Evolutionary conservation across 1,284 basidiomycete species (phyloP).

Genomic region (Boletus smithii): DNA sequence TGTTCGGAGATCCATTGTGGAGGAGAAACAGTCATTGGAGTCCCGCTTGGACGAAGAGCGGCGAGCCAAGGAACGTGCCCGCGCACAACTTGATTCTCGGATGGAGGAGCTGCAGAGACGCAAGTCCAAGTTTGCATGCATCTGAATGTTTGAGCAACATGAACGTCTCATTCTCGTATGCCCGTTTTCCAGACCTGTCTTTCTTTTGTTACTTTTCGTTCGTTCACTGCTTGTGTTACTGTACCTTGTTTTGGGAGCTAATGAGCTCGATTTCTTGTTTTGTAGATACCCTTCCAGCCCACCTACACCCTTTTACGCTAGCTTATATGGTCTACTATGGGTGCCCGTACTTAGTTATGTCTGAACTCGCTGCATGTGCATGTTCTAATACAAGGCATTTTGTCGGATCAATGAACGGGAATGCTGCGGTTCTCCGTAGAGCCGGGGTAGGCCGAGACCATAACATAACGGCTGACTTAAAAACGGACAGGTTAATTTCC

Average conservation of each 20-base stretch:
- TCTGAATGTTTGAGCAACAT: constrained; percentile 38
- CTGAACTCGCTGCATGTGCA: constrained; percentile 17
- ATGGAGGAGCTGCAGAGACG: constrained; percentile 80
- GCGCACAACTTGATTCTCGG: constrained; percentile 77
- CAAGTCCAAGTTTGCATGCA: constrained; percentile 82
- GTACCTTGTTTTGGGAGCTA: constrained; percentile 26
- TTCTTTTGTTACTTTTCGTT: constrained; percentile 9
- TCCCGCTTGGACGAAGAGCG: constrained; percentile 78
- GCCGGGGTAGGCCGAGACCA: constrained; percentile 7
- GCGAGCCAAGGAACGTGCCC: constrained; percentile 75
- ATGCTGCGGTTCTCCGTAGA: constrained; percentile 11
- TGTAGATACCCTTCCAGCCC: constrained; percentile 32
- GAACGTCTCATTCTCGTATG: constrained; percentile 4
- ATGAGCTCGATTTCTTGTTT: constrained; percentile 26
- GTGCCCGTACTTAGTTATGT: constrained; percentile 28
- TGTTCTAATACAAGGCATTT: constrained; percentile 31
- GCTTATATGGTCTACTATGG: constrained; percentile 37
- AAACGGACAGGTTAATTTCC: constrained; percentile 20
- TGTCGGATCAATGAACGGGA: constrained; percentile 6
- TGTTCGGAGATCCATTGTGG: constrained; percentile 74
- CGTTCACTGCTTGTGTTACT: constrained; percentile 28
- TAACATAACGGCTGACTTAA: constrained; percentile 19
- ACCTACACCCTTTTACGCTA: constrained; percentile 25
- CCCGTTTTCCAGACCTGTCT: constrained; percentile 3
- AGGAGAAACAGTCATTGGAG: constrained; percentile 83